Evolutionary conservation across 139 green algal genomes (phyloP), one percentile per base, ranked within the genome.

Genomic region (Asterochloris erici): DNA sequence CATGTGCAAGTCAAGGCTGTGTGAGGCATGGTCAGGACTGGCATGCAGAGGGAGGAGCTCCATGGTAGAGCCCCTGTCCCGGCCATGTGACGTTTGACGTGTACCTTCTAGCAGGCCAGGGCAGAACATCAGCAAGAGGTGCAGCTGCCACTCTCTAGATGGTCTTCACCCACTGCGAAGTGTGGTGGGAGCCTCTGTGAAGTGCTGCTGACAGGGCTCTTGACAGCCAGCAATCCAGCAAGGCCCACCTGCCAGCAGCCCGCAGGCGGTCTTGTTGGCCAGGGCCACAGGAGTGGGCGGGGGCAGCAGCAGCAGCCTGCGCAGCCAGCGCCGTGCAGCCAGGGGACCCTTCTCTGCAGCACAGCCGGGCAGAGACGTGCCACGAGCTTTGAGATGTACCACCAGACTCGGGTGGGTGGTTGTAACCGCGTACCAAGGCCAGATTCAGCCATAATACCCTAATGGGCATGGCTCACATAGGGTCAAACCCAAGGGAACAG

Each of bases 231-330:
- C 38, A 2, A 54, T 10, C 4, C 38, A 54, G 38, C 2, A 4
- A 17, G 10, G 14, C 62, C 54, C 21, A 86, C 83, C 87, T 77
- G 68, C 63, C 68, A 93, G 77, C 10, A 79, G 26, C 11, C 54
- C 24, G 63, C 86, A 90, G 38, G 87, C 84, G 1, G 29, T 24
- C 17, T 81, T 68, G 28, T 92, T 77, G 11, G 86, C 76, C 23
- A 66, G 68, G 26, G 73, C 81, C 26, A 88, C 81, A 12, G 73
- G 60, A 1, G 90, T 89, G 10, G 86, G 80, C 13, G 90, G 90
- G 60, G 90, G 90, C 69, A 90, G 84, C 78, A 94, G 86, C 84
- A 94, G 86, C 74, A 93, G 82, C 11, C 81, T 73, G 28, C 83
- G 81, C 26, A 94, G 11, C 86, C 86, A 94, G 61, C 78, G 68